Base-by-base conservation (phyloP, 306 rosid genomes). In the Biancaea sappan region DNA sequence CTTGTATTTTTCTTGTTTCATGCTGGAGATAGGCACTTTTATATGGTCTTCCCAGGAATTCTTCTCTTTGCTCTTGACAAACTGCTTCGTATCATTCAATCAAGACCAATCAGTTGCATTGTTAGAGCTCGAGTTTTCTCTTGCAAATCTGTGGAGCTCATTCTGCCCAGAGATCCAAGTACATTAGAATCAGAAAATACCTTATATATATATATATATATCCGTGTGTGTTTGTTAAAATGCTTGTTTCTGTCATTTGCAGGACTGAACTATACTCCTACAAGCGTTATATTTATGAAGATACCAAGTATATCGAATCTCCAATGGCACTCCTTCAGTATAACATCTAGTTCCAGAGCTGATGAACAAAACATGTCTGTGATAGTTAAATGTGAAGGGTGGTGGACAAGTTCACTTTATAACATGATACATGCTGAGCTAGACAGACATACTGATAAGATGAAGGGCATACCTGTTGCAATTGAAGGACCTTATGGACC, bases 401-500 rank as follows among this genome's bases (percentile, higher is more conserved):
- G 82, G 37, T 94, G 98, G 98, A 91, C 98, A 15, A 87, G 66
- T 66, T 87, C 96, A 70, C 90, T 94, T 58, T 79, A 66, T 68
- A 77, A 86, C 46, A 52, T 91, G 85, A 81, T 91, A 71, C 83
- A 85, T 34, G 80, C 82, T 37, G 86, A 85, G 74, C 66, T 80
- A 12, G 75, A 84, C 60, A 84, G 79, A 25, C 83, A 82, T 37
- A 44, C 82, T 15, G 87, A 80, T 63, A 80, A 71, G 71, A 50
- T 61, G 69, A 88, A 80, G 62, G 80, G 83, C 77, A 81, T 91
- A 58, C 84, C 91, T 58, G 76, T 94, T 77, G 94, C 93, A 47
- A 82, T 88, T 35, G 95, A 94, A 84, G 98, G 98, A 71, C 98
- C 98, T 65, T 91, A 94, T 80, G 98, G 90, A 76, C 97, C 96